Conservation (phyloP, 768 basidiomycete species). For the Russula sp. region DNA sequence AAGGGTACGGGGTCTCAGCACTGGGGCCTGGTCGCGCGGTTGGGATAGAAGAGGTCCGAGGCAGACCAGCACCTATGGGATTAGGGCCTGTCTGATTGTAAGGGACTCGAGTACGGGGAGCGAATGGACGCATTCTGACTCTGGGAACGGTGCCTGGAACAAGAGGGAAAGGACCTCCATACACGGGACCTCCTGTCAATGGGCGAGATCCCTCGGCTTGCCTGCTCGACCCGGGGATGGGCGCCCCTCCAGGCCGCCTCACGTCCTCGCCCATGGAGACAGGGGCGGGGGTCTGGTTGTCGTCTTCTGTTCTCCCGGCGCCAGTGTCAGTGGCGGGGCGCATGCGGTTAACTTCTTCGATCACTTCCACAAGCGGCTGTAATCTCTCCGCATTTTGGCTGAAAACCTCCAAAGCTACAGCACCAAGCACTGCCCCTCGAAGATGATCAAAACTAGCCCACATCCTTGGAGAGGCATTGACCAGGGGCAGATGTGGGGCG, state of each 20-base stretch:
- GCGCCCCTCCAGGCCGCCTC: neutral
- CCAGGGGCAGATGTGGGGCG: neutral
- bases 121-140: neutral
- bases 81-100: neutral
- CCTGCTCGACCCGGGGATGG: neutral
- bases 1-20: neutral
- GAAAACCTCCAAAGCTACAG: neutral
- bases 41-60: neutral
- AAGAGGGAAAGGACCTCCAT: neutral
- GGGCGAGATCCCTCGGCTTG: too few relatives aligned
- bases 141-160: neutral
- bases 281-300: neutral
- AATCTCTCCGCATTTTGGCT: neutral
- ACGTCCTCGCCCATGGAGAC: too few relatives aligned
- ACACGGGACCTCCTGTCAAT: neutral
- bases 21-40: neutral
- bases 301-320: neutral
- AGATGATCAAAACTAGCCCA: neutral
- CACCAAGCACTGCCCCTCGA: neutral
- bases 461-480: neutral
- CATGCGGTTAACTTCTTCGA: neutral
- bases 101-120: too few relatives aligned
- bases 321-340: neutral
- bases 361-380: neutral
- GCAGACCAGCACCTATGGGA: too few relatives aligned